These are phyloP conservation scores for Boletus patriciae DNA, from an alignment of 768 basidiomycete genomes.

Conservation along the genomic window DNA sequence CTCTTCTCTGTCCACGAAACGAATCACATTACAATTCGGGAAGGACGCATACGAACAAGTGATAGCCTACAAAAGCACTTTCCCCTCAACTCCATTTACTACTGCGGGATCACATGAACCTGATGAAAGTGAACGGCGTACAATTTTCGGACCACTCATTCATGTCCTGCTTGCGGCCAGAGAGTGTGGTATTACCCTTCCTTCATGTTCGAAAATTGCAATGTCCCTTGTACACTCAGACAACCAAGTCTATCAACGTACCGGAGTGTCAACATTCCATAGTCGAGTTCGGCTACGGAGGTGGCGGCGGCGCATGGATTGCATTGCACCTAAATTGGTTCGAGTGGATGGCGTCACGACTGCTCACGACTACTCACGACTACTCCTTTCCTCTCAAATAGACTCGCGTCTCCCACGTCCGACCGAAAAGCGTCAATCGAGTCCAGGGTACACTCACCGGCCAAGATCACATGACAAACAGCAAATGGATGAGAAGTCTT, in stretches of 20 bases:
- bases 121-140: slow-evolving; percentile 8
- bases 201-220: slow-evolving; percentile 43
- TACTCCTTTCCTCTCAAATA: too few species aligned
- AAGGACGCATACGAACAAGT: too few species aligned
- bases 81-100: neutral
- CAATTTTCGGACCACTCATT: slow-evolving; percentile 34
- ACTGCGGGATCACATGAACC: neutral
- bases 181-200: slow-evolving; percentile 31
- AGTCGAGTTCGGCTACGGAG: slow-evolving; percentile 26
- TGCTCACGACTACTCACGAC: too few species aligned
- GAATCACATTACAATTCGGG: too few species aligned
- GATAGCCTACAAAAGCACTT: too few species aligned
- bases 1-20: too few species aligned
- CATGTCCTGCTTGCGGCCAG: slow-evolving; percentile 22
- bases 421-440: too few species aligned
- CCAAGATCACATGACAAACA: too few species aligned
- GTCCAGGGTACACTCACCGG: too few species aligned
- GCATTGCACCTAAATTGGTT: slow-evolving; percentile 28
- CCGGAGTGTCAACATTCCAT: slow-evolving; percentile 30
- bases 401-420: too few species aligned
- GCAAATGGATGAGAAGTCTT: too few species aligned
- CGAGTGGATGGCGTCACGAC: too few species aligned
- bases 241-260: slow-evolving; percentile 25
- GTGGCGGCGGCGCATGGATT: slow-evolving; percentile 24
- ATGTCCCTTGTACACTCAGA: slow-evolving; percentile 32